Base-by-base conservation (phyloP, 192 early-diverging fungal species). In the Gigaspora rosea region DNA sequence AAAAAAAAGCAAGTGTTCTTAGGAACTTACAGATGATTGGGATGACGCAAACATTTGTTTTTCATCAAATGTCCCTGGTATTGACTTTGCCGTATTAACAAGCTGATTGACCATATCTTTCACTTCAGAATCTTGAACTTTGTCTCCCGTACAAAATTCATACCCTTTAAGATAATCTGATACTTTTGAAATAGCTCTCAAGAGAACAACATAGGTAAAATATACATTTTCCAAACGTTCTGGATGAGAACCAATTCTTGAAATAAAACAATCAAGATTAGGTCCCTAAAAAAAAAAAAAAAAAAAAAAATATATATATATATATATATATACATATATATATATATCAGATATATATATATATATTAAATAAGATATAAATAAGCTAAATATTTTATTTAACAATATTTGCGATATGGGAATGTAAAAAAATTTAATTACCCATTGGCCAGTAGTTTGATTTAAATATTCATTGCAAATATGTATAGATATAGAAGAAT, bases 381-480 rank as follows among this genome's bases (percentile, higher is more conserved):
- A 5, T 54, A 57, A 41, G n/a, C 3, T 48, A 8, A 59, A 27
- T 51, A 20, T 27, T 52, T 8, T 27, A 2, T 27, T 27, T 8
- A 6, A 27, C 22, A 61, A 5, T 61, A 61, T n/a, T 61, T 35
- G 8, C 8, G 33, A 66, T 46, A 16, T 46, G 20, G 16, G 11
- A 57, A 41, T 58, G 3, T 20, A 72, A 20, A 41, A 72, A 46
- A 41, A 12, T 22, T 36, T 35, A 71, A 41, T 63, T 85, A 92
- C 92, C 98, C 98, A 99, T 78, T 86, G 84, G 27, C 94, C 93
- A 22, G 94, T 95, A 0, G 92, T 93, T 54, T 90, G 86, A 78
- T 99, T 91, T 75, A 97, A 90, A 82, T 90, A 96, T 78, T 99
- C 92, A 66, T 94, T 87, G 82, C 98, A 99, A 69, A 99, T 97